phyloP scores from a whole-genome alignment of 352 stramenopile genomes.

The Globisporangium irregulare region DNA sequence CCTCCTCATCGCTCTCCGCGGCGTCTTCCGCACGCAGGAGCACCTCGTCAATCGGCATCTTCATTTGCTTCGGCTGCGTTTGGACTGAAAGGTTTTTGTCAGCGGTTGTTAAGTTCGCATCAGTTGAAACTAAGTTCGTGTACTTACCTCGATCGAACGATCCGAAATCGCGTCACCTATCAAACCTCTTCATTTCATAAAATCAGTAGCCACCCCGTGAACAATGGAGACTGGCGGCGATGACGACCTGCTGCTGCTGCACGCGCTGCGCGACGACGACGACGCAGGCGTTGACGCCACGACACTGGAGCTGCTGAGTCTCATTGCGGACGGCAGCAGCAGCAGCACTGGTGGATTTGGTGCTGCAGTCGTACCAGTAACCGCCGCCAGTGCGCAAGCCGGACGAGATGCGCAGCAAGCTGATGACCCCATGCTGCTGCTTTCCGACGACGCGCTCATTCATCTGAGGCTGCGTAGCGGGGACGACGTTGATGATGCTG shows the following conservation, averaged over 20 bases:
- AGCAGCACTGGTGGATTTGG: no score
- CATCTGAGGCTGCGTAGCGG: no score
- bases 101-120: no score
- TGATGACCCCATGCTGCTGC: not conserved
- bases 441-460: no score
- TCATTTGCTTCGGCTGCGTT: not conserved
- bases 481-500: no score
- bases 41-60: not conserved
- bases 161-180: not conserved
- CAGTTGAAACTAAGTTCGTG: no score
- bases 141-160: no score
- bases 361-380: not conserved
- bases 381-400: not conserved
- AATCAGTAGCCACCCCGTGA: no score
- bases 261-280: not conserved
- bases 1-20: not conserved
- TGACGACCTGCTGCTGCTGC: not conserved
- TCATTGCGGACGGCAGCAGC: not conserved
- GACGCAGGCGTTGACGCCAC: not conserved
- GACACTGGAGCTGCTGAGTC: not conserved
- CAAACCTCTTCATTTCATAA: not conserved
- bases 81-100: no score
- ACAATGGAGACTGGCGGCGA: not conserved
- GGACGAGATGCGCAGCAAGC: not conserved
- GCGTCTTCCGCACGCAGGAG: not conserved